Evolutionary conservation across 208 protist species (phyloP), one percentile per base, ranked within the genome.

Genomic region (Trypanosoma grayi): DNA sequence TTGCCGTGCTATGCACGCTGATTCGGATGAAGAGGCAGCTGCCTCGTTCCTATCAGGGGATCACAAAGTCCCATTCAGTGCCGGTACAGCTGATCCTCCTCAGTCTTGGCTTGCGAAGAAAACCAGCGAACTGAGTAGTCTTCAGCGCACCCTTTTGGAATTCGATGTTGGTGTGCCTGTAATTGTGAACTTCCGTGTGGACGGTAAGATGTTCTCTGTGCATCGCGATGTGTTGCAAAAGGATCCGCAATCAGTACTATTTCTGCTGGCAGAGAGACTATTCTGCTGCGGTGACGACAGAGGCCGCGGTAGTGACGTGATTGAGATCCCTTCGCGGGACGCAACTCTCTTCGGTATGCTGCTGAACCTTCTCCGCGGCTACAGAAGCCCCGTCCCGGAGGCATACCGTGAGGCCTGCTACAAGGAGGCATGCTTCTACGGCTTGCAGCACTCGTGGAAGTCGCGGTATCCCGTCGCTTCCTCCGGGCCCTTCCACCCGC

Each of bases 211-310:
- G 14, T 91, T 91, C 41, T 63, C 75, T 4, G 71, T 87, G 30
- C 66, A 57, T 0, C 65, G 74, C 8, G 37, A 50, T 0, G 18
- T 77, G 2, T 34, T 91, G 2, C 67, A 72, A 47, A 79, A 81
- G 47, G 84, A 91, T 34, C 75, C 76, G 13, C 70, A 82, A 20
- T 91, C 84, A 22, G 70, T 91, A 37, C 61, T 91, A 33, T 87
- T 86, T 66, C 37, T 77, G 5, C 63, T 87, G 28, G 60, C 64
- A 14, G 47, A 40, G 28, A 16, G 68, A 24, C 78, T 83, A 56
- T 91, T 70, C 44, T 48, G 46, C 9, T 34, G n/a, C 5, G 5
- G 30, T 45, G 44, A 18, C 14, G 40, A 66, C 41, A 51, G 37
- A 11, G 2, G 36, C 5, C 51, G 16, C 18, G 46, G 16, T 1